Conservation (phyloP, 306 rosid species). For the Dalbergia oliveri region DNA sequence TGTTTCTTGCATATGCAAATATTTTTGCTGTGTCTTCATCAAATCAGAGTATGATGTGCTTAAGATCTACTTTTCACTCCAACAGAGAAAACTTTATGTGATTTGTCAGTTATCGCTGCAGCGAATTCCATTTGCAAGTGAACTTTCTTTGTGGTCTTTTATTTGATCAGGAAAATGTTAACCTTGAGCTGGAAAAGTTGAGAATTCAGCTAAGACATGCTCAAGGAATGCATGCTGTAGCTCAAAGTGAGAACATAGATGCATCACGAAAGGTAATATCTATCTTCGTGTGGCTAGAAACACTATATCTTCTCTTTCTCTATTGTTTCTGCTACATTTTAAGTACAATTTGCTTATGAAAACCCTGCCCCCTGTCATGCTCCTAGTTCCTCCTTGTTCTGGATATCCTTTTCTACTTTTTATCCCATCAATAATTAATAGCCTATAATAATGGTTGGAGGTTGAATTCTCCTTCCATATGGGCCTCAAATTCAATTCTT, state of each 20-base stretch:
- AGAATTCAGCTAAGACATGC: constrained; percentile 89
- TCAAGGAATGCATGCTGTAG: constrained; percentile 86
- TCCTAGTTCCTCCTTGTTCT: constrained; percentile 2
- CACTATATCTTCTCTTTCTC: constrained; percentile 28
- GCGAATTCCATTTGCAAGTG: constrained; percentile 16
- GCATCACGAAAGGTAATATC: constrained; percentile 77
- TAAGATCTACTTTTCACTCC: not conserved
- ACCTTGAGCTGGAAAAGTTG: constrained; percentile 85
- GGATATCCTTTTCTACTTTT: not conserved
- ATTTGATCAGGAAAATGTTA: constrained; percentile 67
- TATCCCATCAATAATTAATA: constrained; percentile 5
- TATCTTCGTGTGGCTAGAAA: constrained; percentile 29
- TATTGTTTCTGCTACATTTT: constrained; percentile 21
- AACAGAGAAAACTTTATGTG: not conserved
- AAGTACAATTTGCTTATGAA: constrained; percentile 1
- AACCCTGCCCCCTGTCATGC: not conserved
- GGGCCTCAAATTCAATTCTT: constrained; percentile 20
- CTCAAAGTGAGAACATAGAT: constrained; percentile 75
- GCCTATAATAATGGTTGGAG: constrained; percentile 21
- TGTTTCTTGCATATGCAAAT: constrained; percentile 28
- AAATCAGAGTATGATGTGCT: not conserved
- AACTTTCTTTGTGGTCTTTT: constrained; percentile 38
- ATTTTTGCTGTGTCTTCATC: constrained; percentile 9
- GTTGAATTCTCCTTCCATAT: constrained; percentile 9
- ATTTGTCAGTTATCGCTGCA: constrained; percentile 18